Conservation (phyloP, 768 basidiomycete species). For the Calocera viscosa region DNA sequence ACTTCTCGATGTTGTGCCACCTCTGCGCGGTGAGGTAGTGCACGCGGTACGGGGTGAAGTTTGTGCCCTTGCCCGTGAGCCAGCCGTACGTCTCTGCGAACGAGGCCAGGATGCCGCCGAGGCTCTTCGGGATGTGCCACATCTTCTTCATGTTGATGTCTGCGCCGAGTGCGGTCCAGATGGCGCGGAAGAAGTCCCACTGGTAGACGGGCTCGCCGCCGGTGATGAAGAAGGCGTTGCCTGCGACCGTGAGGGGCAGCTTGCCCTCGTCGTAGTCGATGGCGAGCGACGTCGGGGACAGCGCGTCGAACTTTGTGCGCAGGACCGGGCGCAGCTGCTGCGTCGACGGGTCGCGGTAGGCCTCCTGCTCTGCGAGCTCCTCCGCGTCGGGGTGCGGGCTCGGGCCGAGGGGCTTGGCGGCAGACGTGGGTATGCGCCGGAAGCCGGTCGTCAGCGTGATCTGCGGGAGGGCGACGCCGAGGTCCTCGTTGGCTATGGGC, state of each 20-base stretch:
- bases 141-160: slow-evolving; percentile 32
- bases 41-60: slow-evolving; percentile 77
- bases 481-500: slow-evolving; percentile 32
- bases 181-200: slow-evolving; percentile 77
- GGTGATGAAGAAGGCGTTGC: slow-evolving; percentile 91
- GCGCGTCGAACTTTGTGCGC: slow-evolving; percentile 72
- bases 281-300: slow-evolving; percentile 47
- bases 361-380: slow-evolving; percentile 36
- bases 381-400: slow-evolving; percentile 51
- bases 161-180: slow-evolving; percentile 57
- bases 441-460: slow-evolving; percentile 53
- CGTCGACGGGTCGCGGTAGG: slow-evolving; percentile 37
- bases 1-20: slow-evolving; percentile 92
- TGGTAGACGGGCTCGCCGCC: slow-evolving; percentile 94
- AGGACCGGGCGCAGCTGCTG: slow-evolving; percentile 41
- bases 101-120: slow-evolving; percentile 62
- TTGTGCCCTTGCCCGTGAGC: slow-evolving; percentile 63
- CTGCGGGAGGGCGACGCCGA: slow-evolving; percentile 38
- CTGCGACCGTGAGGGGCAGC: slow-evolving; percentile 63
- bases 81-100: slow-evolving; percentile 62
- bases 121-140: slow-evolving; percentile 42
- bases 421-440: slow-evolving; percentile 61
- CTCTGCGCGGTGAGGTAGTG: slow-evolving; percentile 63
- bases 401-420: slow-evolving; percentile 73
- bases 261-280: slow-evolving; percentile 34